Base-by-base conservation (phyloP, 2,329 filamentous ascomycete genomes). In the Pseudofabraea citricarpa region DNA sequence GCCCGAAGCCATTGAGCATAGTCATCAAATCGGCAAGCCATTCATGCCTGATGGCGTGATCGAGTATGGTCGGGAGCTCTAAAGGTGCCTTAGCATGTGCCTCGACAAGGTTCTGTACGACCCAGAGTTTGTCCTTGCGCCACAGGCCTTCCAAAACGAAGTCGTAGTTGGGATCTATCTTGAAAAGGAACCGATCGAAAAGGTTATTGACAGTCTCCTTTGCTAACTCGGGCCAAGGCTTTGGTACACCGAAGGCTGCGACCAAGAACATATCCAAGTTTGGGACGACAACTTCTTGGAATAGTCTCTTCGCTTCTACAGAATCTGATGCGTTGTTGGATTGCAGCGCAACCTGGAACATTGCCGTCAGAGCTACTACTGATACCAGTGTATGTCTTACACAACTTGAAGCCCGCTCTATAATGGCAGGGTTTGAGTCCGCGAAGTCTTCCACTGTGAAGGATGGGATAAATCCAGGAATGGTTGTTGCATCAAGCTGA, bases 61-160 rank as follows among this genome's bases (percentile, higher is more conserved):
- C 85, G 50, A 88, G 81, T 26, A 91, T 85, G 13, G 79, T 67
- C 3, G 77, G 75, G 27, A 90, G 73, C 40, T 83, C 76, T 45
- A 82, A 77, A 2, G 81, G 83, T 54, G 86, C 79, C 45, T 75
- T 70, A 31, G 83, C 84, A 62, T 93, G 89, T 7, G 79, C 77
- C 46, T 90, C 83, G 32, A 91, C 81, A 24, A 98, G 79, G 46
- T 87, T 81, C 51, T 83, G 79, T 8, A 84, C 83, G 13, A 97
- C 86, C 85, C 90, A 97, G 16, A 84, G 77, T 53, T 83, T 87
- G 60, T 97, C 89, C 60, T 93, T 90, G 54, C 85, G 83, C 90
- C 91, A 97, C 5, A 95, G 70, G 46, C 89, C 90, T 59, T 95
- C 85, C 45, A 98, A 77, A 12, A 95, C 91, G 50, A 96, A 94